These are phyloP conservation scores for Geotrichum bryndzae DNA, from an alignment of 1,139 yeast species.

Conservation along the genomic window DNA sequence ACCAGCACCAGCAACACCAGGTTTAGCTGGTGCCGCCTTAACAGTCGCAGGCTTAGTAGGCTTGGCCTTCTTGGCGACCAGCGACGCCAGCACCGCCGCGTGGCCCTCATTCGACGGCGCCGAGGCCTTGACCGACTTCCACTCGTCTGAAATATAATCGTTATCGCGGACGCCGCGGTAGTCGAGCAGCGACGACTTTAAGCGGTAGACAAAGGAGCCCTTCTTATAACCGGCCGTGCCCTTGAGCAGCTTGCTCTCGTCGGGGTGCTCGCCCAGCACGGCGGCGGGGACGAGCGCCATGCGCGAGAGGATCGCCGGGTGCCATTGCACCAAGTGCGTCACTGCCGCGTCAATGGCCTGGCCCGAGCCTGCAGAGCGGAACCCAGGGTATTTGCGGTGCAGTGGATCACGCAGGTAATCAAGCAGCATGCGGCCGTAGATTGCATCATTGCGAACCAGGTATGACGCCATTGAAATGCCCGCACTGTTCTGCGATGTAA, in stretches of 20 bases:
- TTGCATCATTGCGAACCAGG: conserved; percentile 53
- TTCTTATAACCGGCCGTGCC: conserved; percentile 21
- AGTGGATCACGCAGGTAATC: conserved; percentile 69
- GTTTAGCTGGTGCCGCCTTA: neutral
- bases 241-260: conserved; percentile 26
- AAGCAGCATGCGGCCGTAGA: conserved; percentile 54
- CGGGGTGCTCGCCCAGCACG: conserved; percentile 22
- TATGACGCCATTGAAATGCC: conserved; percentile 66
- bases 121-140: conserved; percentile 17
- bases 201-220: conserved; percentile 26
- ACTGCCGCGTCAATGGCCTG: conserved; percentile 43
- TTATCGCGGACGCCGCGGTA: conserved; percentile 20
- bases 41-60: conserved; percentile 1
- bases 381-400: conserved; percentile 58
- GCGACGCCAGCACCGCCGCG: neutral
- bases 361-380: conserved; percentile 52
- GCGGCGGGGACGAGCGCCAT: conserved; percentile 48
- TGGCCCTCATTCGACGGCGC: neutral
- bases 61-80: neutral
- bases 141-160: conserved; percentile 20
- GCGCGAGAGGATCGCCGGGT: conserved; percentile 68
- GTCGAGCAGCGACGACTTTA: conserved; percentile 24
- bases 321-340: conserved; percentile 84
- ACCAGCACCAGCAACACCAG: conserved; percentile 7
- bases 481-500: conserved; percentile 59